Percentiles rank a stretch among this genome's conserved stretches.
These are phyloP conservation scores for Colletotrichum horii DNA, from an alignment of 2,329 filamentous ascomycete genomes.

Conservation along the genomic window DNA sequence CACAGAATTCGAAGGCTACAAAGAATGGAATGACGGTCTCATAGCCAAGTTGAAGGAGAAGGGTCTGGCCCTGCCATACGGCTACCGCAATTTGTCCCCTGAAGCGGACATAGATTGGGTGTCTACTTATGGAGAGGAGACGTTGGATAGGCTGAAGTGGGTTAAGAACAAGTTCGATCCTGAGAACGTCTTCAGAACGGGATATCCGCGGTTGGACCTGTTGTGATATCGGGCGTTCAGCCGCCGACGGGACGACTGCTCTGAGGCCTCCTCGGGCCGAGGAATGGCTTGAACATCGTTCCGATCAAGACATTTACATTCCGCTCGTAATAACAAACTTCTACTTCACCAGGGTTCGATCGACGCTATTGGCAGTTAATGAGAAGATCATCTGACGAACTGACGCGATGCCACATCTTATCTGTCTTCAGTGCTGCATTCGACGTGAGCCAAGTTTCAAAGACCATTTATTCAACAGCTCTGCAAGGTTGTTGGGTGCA, in stretches of 20 bases:
- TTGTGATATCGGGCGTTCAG: not conserved
- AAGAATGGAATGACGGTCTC: constrained; percentile 24
- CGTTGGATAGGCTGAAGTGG: constrained; percentile 23
- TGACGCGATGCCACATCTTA: not conserved
- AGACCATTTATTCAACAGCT: not conserved
- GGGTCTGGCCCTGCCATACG: constrained; percentile 35
- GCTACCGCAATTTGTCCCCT: constrained; percentile 14
- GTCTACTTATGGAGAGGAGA: constrained; percentile 31
- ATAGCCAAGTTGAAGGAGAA: constrained; percentile 30
- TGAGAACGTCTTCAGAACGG: constrained; percentile 13
- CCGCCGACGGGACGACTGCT: not conserved
- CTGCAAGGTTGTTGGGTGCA: not conserved
- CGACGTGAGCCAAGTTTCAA: not conserved
- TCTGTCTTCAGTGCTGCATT: not conserved
- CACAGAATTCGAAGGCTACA: constrained; percentile 24
- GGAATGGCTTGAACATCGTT: not conserved
- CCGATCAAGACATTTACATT: not conserved
- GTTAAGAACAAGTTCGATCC: constrained; percentile 21
- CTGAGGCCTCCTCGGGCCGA: not conserved
- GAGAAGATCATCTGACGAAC: not conserved
- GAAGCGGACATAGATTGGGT: constrained; percentile 26
- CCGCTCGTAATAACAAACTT: not conserved
- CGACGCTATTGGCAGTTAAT: not conserved
- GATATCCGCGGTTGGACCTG: not conserved
- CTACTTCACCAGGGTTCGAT: not conserved